Evolutionary conservation across 1,139 yeast genomes (phyloP), one percentile per base, ranked within the genome.

Genomic region (Yamadazyma buinensis): DNA sequence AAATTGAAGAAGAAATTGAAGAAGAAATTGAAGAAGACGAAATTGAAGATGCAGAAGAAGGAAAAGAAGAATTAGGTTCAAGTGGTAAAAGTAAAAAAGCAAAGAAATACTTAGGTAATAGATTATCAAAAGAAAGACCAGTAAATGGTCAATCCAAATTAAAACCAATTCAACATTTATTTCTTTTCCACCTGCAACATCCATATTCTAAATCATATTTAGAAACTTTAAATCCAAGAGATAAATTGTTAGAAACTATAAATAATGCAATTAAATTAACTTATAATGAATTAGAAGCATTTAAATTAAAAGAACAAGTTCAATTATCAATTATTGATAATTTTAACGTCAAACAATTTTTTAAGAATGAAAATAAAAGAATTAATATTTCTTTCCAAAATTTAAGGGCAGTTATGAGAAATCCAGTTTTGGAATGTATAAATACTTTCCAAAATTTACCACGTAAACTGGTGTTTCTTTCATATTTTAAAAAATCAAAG

Each of bases 151-250:
- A 27, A 18, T 5, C 23, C 7, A 12, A n/a, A 7, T 27, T 25
- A 6, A 14, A 15, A 22, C 60, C 61, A n/a, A 47, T 58, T 10
- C 66, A 60, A 33, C 55, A 39, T 37, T 55, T 61, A 19, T 41
- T 41, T 26, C 14, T 35, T 2, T 35, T 41, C 24, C 41, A 39
- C 26, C 29, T 34, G 15, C 57, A 58, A 22, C 40, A 57, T 12
- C 47, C 51, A 10, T 47, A 42, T 11, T 35, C 46, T 10, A 44
- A 46, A 15, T 41, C 41, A 1, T 50, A 42, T 29, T 41, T 46
- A 17, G 34, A 38, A 12, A 30, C 46, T 8, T 5, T 22, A 2
- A 24, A 17, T 4, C 15, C 3, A 28, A 30, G 35, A 21, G 34
- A 26, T 24, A 30, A 18, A 23, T 31, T 34, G 12, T 30, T 40